phyloP scores from a whole-genome alignment of 2,329 filamentous ascomycete species.

The Phoma sp. region DNA sequence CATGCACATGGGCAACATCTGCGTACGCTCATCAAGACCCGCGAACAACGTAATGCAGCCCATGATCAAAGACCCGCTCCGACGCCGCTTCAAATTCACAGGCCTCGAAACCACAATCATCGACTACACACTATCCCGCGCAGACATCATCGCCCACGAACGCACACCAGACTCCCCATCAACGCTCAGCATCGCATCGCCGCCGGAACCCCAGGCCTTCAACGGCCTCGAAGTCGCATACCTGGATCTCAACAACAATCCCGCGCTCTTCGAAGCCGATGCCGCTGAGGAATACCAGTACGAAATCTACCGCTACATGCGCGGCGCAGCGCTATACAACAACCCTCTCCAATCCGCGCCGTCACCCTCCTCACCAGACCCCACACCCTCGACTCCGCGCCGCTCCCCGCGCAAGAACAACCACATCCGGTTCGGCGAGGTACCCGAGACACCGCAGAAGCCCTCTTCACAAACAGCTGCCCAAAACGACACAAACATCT shows the following conservation, averaged over 20 bases:
- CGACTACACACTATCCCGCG: slow-evolving; percentile 71
- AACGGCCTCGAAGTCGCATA: slow-evolving; percentile 47
- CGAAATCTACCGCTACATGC: slow-evolving; percentile 62
- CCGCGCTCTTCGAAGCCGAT: slow-evolving; percentile 54
- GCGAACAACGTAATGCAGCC: slow-evolving; percentile 34
- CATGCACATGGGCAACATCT: slow-evolving; percentile 71
- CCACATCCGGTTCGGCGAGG: slow-evolving; percentile 36
- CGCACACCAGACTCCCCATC: slow-evolving; percentile 18
- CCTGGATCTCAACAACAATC: slow-evolving; percentile 54
- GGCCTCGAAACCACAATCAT: slow-evolving; percentile 68
- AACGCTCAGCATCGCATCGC: neutral
- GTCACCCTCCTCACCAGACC: slow-evolving; percentile 10
- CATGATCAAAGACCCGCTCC: slow-evolving; percentile 44
- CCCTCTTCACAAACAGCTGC: neutral
- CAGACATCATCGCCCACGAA: slow-evolving; percentile 50
- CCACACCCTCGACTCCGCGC: slow-evolving; percentile 19
- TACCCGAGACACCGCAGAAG: slow-evolving; percentile 8
- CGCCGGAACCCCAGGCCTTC: slow-evolving; percentile 2
- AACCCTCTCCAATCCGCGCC: slow-evolving; percentile 46
- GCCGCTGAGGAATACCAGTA: slow-evolving; percentile 60
- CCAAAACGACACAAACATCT: slow-evolving; percentile 35
- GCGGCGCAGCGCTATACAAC: slow-evolving; percentile 52
- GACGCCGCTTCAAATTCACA: slow-evolving; percentile 57
- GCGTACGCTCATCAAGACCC: slow-evolving; percentile 50
- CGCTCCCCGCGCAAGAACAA: slow-evolving; percentile 34